phyloP scores from a whole-genome alignment of 441 rosid genomes.

The Geranium incanum region DNA sequence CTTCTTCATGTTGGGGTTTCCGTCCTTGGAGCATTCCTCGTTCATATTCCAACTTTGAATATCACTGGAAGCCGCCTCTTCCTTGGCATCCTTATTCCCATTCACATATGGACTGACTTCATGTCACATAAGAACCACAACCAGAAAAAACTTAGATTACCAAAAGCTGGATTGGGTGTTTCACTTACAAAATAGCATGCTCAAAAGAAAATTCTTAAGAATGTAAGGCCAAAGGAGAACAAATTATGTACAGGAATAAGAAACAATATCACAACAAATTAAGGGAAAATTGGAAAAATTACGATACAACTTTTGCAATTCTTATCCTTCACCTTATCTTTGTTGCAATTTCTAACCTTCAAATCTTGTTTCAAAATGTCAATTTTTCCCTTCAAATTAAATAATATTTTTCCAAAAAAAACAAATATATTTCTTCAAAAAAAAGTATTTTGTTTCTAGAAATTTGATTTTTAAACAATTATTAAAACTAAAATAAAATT shows the following conservation, averaged over 20 bases:
- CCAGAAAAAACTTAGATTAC: background rate
- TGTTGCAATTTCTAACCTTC: too few species aligned
- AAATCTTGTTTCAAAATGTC: too few species aligned
- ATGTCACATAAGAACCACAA: too few species aligned
- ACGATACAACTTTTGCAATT: too few species aligned
- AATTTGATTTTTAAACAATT: too few species aligned
- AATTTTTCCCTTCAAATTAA: too few species aligned
- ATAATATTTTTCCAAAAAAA: too few species aligned
- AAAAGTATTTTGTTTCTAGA: too few species aligned
- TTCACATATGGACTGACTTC: background rate
- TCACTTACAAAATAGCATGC: background rate
- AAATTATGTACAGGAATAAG: background rate
- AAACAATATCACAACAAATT: constrained; percentile 9
- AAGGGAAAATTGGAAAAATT: background rate
- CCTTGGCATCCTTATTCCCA: background rate
- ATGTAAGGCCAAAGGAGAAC: background rate
- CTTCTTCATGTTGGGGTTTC: constrained; percentile 37
- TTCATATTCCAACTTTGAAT: background rate
- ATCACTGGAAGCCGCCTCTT: background rate
- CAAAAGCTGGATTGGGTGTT: background rate
- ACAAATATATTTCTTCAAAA: too few species aligned
- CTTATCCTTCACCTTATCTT: too few species aligned
- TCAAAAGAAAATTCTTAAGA: background rate
- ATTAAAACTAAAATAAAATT: too few species aligned
- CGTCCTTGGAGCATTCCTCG: background rate